A percentile compares a stretch with the other conserved stretches of the same genome.
phyloP scores from a whole-genome alignment of 129 eudicot genomes.

The Saussurea involucrata region DNA sequence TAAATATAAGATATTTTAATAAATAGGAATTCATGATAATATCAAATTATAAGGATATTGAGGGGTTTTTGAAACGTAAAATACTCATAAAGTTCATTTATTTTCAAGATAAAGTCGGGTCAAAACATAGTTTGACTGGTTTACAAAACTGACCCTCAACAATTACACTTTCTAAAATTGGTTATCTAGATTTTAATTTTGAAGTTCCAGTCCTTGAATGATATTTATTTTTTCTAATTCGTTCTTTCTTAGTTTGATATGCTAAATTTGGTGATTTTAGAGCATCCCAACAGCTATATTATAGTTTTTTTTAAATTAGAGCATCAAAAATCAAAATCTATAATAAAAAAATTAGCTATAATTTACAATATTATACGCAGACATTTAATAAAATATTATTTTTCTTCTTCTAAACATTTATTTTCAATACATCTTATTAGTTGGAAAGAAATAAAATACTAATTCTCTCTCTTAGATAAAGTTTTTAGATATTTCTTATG shows the following conservation, averaged over 20 bases:
- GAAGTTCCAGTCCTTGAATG: neutral
- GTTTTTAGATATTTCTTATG: no score
- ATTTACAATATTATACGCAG: no score
- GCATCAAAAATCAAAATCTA: no score
- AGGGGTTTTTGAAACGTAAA: conserved; percentile 1
- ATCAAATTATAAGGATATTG: neutral
- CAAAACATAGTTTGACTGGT: neutral
- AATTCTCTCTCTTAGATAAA: no score
- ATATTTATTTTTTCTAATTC: neutral
- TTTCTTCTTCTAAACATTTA: no score
- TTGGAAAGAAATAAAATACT: no score
- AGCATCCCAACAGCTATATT: no score
- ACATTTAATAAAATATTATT: no score
- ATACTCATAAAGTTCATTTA: neutral
- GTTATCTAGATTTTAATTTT: neutral
- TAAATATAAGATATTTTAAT: neutral
- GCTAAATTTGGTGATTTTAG: neutral
- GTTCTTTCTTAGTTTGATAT: neutral
- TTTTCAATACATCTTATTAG: no score
- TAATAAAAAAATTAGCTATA: no score
- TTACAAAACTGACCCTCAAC: neutral
- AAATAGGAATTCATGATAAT: neutral
- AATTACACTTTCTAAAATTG: neutral
- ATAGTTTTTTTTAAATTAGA: no score
- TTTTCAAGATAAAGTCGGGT: neutral